A percentile compares a stretch with the other conserved stretches of the same genome.
Evolutionary conservation across 2,329 filamentous ascomycete genomes (phyloP).

Genomic region (Fusarium sp.): DNA sequence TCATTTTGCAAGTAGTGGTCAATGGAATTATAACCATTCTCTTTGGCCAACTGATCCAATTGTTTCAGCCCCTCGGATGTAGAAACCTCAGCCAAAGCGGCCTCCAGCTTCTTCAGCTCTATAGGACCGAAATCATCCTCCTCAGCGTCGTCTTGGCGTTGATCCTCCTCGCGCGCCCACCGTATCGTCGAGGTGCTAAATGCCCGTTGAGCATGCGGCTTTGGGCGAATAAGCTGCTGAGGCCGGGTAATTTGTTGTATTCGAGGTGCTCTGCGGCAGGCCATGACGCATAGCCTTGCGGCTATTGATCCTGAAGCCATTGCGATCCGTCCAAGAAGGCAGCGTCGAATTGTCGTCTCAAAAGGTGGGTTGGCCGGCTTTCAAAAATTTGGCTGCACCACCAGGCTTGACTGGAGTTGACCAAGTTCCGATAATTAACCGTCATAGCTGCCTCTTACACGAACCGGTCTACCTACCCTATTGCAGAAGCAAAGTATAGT

Average conservation of each 20-base stretch:
- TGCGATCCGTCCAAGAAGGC: conserved; percentile 36
- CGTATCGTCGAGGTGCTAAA: conserved; percentile 47
- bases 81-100: conserved; percentile 42
- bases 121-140: conserved; percentile 41
- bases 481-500: neutral
- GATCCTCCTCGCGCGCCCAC: conserved; percentile 39
- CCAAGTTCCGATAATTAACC: conserved; percentile 42
- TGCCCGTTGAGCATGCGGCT: conserved; percentile 34
- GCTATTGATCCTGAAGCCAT: conserved; percentile 53
- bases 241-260: conserved; percentile 36
- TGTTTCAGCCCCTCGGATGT: conserved; percentile 47
- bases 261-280: conserved; percentile 46
- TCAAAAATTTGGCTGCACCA: conserved; percentile 47
- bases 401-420: conserved; percentile 8
- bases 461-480: conserved; percentile 12
- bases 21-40: conserved; percentile 46
- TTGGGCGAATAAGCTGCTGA: conserved; percentile 39
- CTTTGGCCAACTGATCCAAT: conserved; percentile 49
- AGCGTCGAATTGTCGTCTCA: conserved; percentile 32
- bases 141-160: conserved; percentile 33
- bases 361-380: conserved; percentile 32
- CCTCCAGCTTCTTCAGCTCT: conserved; percentile 46
- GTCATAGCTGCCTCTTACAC: conserved; percentile 13
- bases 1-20: conserved; percentile 46
- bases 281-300: conserved; percentile 49